Base-by-base conservation (phyloP, 768 basidiomycete genomes). In the Tylopilus subfusipes region DNA sequence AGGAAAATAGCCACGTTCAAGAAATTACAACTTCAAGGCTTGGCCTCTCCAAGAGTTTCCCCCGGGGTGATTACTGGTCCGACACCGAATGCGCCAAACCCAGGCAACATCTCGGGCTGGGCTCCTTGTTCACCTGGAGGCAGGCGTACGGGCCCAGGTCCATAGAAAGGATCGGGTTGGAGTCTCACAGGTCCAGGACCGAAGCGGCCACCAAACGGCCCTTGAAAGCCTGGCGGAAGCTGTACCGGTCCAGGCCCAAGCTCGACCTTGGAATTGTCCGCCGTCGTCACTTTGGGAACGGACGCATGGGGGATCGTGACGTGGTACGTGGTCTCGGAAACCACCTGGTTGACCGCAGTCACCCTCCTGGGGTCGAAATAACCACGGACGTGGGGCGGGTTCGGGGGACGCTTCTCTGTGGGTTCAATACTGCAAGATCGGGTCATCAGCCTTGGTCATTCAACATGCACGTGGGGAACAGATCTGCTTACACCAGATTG, bases 281-380 rank as follows among this genome's bases (percentile, higher is more conserved):
- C 12, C 11, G 56, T 52, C 42, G 39, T 45, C 21, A 16, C 36
- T 16, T 53, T 50, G 9, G 66, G 60, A 22, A 70, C 22, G 25
- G 68, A 60, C 2, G 56, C 21, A 2, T 52, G 30, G 16, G 69
- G 68, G 27, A 72, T 60, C 0, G 48, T 62, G 45, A 58, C 59
- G 7, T 73, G 63, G 49, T 52, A 59, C 0, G 60, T 58, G 25
- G 48, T 33, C 34, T 73, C 69, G 33, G 73, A 48, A 21, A 64
- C 53, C 31, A 75, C 59, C 47, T 74, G 73, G 55, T 75, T 73
- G 47, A 74, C 64, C 10, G 42, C 40, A 0, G 55, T 50, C 22
- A 71, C 66, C 14, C 72, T 63, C 40, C 72, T 60, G 3, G 72
- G 73, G 40, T 73, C 72, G 48, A 74, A 74, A 16, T 65, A 69